Evolutionary conservation across 1,284 basidiomycete species (phyloP).

Genomic region (Pisolithus thermaeus): DNA sequence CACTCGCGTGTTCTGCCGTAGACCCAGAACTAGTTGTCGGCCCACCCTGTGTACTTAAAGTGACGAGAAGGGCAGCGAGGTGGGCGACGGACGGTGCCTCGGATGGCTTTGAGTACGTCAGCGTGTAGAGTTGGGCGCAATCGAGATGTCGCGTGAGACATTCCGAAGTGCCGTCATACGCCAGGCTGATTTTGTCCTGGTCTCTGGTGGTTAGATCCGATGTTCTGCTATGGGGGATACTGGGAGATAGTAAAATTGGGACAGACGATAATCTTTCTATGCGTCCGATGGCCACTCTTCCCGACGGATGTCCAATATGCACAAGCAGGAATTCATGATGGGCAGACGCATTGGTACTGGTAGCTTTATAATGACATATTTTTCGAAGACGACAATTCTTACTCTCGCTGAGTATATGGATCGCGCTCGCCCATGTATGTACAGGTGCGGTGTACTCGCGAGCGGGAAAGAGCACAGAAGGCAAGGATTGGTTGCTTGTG

Average conservation of each 20-base stretch:
- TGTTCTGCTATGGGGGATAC: not conserved
- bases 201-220: not conserved
- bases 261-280: conserved; percentile 3
- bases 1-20: not conserved
- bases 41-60: conserved; percentile 3
- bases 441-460: conserved; percentile 3
- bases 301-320: conserved; percentile 9
- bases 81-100: conserved; percentile 11
- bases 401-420: conserved; percentile 5
- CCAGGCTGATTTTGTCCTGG: conserved; percentile 7
- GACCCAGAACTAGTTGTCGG: not conserved
- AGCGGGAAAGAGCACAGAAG: conserved; percentile 9
- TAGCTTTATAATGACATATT: conserved; percentile 11
- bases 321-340: conserved; percentile 12
- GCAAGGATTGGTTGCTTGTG: not conserved
- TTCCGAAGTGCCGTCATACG: conserved; percentile 2
- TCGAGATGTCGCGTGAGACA: conserved; percentile 4
- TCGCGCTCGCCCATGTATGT: conserved; percentile 5
- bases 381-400: conserved; percentile 9
- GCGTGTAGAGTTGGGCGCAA: conserved; percentile 7
- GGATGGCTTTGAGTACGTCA: conserved; percentile 8
- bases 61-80: conserved; percentile 11
- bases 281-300: conserved; percentile 7
- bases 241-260: not conserved
- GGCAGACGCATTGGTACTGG: not conserved